Evolutionary conservation across 495 filamentous ascomycete genomes (phyloP), one percentile per base, ranked within the genome.

Genomic region (Hamigera avellanea): DNA sequence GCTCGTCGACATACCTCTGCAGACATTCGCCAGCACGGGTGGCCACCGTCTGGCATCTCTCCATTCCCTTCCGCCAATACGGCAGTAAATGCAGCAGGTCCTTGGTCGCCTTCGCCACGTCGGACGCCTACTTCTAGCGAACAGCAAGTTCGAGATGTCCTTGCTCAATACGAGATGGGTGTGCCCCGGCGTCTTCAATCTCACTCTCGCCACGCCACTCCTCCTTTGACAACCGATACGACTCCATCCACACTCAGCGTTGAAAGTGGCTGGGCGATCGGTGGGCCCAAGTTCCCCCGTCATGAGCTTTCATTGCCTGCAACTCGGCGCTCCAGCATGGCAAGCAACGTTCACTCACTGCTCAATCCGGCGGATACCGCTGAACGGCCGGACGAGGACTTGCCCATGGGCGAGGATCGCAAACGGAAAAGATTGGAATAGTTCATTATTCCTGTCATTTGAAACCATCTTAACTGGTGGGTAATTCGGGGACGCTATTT

Each of bases 1-100:
- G 72, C 79, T 19, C 79, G 91, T 14, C 78, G 91, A 29, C 91
- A 98, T 57, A 98, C 91, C 1, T 91, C 89, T 32, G 91, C 91
- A 36, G 91, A 98, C 48, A 96, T 98, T 45, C 83, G 91, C 19
- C 76, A 83, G 27, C 81, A 83, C 45, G 84, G 85, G 35, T 95
- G 91, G 91, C 78, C 81, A 45, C 70, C 75, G 12, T 52, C 59
- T 19, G 71, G 65, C 29, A 69, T 70, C 17, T 86, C 86, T 3
- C 84, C 87, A 9, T 86, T 85, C 40, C 53, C 56, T 8, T 48
- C 49, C 2, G 43, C 45, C 18, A 53, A 51, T 27, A 29, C 25
- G 23, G 40, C n/a, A 16, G 37, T 26, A 42, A 35, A 70, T 42
- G 69, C 70, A n/a, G 53, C 62, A 2, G 79, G 82, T 14, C 81